Evolutionary conservation across 768 basidiomycete species (phyloP).

Genomic region (Rhodotorula toruloides): DNA sequence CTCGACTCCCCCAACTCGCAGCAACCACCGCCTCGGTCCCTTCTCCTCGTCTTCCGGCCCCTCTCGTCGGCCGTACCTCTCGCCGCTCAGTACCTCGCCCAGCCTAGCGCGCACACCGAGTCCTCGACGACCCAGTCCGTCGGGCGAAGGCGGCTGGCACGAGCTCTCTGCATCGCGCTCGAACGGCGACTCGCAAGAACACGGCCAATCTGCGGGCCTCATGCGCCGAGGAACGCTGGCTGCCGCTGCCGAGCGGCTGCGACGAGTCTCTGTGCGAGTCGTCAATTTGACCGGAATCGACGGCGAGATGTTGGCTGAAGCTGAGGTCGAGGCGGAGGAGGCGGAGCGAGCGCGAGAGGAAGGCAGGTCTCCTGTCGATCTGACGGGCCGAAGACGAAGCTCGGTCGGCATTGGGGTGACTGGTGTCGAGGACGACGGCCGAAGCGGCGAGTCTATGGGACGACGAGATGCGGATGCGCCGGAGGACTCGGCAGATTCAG

Average conservation of each 20-base stretch:
- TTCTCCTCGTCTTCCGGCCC: neutral
- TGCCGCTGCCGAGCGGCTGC: constrained; percentile 26
- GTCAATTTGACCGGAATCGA: constrained; percentile 63
- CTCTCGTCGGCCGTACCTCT: neutral
- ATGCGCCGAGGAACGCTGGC: constrained; percentile 8
- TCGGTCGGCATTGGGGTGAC: neutral
- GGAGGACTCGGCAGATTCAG: neutral
- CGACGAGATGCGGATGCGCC: neutral
- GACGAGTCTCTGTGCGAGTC: constrained; percentile 67
- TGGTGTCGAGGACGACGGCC: neutral
- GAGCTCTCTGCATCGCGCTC: neutral
- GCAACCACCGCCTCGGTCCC: neutral
- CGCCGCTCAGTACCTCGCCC: too few species aligned
- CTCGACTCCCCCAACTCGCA: neutral
- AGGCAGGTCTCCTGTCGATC: too few species aligned
- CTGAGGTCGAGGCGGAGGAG: constrained; percentile 6
- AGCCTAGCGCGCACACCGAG: neutral
- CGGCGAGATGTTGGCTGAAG: constrained; percentile 2
- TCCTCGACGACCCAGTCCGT: neutral
- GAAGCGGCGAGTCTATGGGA: neutral
- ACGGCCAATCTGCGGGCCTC: neutral
- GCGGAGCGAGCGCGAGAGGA: neutral
- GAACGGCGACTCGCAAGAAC: neutral
- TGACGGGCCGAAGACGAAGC: neutral
- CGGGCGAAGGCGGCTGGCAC: neutral